Percentiles rank a stretch among this genome's conserved stretches.
These are phyloP conservation scores for Blastocystis sp. DNA, from an alignment of 352 stramenopile species.

Conservation along the genomic window DNA sequence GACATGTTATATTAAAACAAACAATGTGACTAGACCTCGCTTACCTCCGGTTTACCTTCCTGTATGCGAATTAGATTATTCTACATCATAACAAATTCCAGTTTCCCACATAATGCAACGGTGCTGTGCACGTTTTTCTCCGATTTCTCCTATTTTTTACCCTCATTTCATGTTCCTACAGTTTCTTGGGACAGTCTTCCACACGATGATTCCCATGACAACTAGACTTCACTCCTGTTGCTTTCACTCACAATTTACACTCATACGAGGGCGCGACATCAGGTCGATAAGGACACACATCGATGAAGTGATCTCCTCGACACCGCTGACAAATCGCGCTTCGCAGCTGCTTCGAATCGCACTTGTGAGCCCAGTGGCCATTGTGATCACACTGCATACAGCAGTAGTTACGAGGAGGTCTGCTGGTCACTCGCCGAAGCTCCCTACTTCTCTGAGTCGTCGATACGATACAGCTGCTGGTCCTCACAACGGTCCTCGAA, in stretches of 20 bases:
- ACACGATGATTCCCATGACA: background rate
- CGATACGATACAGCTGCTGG: background rate
- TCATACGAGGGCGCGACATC: background rate
- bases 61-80: constrained; percentile 33
- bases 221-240: background rate
- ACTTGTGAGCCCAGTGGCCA: constrained; percentile 31
- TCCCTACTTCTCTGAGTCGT: background rate
- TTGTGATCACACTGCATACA: constrained; percentile 17
- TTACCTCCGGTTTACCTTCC: background rate
- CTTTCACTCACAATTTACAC: background rate
- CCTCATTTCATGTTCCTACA: background rate
- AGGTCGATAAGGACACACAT: constrained; percentile 27
- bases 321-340: background rate
- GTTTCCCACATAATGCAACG: constrained; percentile 12
- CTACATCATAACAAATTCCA: background rate
- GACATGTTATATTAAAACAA: constrained; percentile 2
- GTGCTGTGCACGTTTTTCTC: background rate
- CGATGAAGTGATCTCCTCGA: constrained; percentile 5
- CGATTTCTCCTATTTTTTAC: constrained; percentile 23
- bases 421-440: background rate
- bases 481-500: background rate
- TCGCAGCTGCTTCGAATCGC: background rate
- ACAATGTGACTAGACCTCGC: background rate
- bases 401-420: constrained; percentile 39
- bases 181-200: constrained; percentile 28